Evolutionary conservation across 345 rosid genomes (phyloP), one percentile per base, ranked within the genome.

Genomic region (Eucalyptus decipiens): DNA sequence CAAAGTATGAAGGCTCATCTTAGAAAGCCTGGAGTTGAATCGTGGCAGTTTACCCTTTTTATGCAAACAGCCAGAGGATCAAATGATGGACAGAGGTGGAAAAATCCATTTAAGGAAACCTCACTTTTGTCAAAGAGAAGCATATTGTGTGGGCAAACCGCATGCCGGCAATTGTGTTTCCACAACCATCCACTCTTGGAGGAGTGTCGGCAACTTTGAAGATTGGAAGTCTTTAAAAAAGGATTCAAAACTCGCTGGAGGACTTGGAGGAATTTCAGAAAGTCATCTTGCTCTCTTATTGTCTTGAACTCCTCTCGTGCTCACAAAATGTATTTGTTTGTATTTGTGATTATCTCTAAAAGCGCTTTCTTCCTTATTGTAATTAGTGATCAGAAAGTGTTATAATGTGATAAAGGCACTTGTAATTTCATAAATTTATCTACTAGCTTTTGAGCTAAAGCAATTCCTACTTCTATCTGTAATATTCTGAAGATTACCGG

Each of bases 391-490:
- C 6, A 56, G 3, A 11, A 26, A 58, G n/a, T 11, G n/a, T 5
- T 58, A 0, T 2, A 11, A 4, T 26, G 2, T 58, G 15, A 58
- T 58, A 24, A 26, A 56, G n/a, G 65, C 5, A 5, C 30, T 2
- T 26, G 6, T 0, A 58, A 24, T 24, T 58, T 24, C 30, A 24
- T 10, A 58, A 26, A 26, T 10, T 26, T 58, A 58, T 58, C n/a
- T 26, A 26, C 14, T 24, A 58, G 65, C 65, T 5, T 26, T 58
- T 56, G 14, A 26, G n/a, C 65, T 58, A 58, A 58, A 26, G 65
- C 65, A 2, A 26, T 4, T 0, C n/a, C 15, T 26, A 0, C 65
- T 26, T 58, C 13, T 26, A 58, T 26, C 0, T 2, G 2, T 58
- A 58, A 58, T 0, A 10, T 58, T 28, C 3, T 26, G 15, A 11